Evolutionary conservation across 805 yeast species (phyloP).

Genomic region (Candida nitratophila): DNA sequence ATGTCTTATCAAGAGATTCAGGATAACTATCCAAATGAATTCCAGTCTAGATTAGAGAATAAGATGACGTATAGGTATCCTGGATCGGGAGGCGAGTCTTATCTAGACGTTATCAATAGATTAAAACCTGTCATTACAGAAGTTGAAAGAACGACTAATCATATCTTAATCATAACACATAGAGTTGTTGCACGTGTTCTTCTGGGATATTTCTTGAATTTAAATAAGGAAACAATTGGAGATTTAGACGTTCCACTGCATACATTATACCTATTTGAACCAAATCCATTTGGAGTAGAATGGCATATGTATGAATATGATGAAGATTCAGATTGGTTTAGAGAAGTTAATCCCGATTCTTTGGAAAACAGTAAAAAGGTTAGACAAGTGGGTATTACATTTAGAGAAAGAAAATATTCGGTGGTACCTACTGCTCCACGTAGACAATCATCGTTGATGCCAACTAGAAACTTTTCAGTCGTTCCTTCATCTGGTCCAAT

Average conservation of each 20-base stretch:
- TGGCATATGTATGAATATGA: slow-evolving; percentile 87
- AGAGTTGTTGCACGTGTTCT: slow-evolving; percentile 86
- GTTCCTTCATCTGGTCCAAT: not conserved
- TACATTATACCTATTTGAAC: slow-evolving; percentile 82
- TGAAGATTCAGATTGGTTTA: slow-evolving; percentile 72
- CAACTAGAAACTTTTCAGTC: not conserved
- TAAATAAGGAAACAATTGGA: slow-evolving; percentile 72
- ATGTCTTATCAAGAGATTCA: slow-evolving; percentile 88
- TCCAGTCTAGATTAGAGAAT: slow-evolving; percentile 63
- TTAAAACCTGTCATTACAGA: slow-evolving; percentile 87
- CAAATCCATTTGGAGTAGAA: slow-evolving; percentile 92
- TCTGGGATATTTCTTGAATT: slow-evolving; percentile 81
- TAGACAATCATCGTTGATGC: slow-evolving; percentile 7
- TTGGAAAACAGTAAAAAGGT: slow-evolving; percentile 52
- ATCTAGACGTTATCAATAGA: slow-evolving; percentile 86
- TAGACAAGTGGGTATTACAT: slow-evolving; percentile 64
- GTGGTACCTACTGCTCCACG: slow-evolving; percentile 73
- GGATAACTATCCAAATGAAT: slow-evolving; percentile 66
- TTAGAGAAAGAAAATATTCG: slow-evolving; percentile 61
- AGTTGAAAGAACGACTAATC: slow-evolving; percentile 85
- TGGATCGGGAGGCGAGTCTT: slow-evolving; percentile 96
- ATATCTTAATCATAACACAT: slow-evolving; percentile 76
- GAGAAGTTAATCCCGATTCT: slow-evolving; percentile 40
- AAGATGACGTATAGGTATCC: slow-evolving; percentile 88
- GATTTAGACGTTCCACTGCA: slow-evolving; percentile 91